Conservation (phyloP, 768 basidiomycete genomes). For the Boletus subparvulus region DNA sequence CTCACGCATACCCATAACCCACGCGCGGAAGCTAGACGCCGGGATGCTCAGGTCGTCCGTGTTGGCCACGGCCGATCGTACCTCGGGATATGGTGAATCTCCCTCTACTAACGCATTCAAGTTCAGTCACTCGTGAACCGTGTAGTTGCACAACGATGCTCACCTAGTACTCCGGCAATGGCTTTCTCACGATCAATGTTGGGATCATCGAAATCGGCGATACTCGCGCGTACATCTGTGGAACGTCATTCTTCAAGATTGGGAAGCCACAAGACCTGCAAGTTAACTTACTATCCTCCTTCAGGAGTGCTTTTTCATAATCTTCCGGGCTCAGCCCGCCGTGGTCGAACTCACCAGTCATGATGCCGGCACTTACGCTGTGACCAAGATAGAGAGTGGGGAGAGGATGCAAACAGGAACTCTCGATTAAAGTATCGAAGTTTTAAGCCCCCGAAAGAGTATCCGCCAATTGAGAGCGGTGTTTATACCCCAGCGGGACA, state of each 20-base stretch:
- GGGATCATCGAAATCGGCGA: constrained; percentile 36
- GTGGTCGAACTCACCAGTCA: not conserved
- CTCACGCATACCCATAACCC: constrained; percentile 46
- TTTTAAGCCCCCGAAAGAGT: not conserved
- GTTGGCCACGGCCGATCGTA: constrained; percentile 73
- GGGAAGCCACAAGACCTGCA: not conserved
- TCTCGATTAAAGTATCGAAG: not conserved
- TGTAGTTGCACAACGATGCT: not conserved
- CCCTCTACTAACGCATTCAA: constrained; percentile 42
- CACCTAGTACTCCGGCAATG: constrained; percentile 20
- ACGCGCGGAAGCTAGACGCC: constrained; percentile 55
- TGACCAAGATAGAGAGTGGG: not conserved
- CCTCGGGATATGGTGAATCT: constrained; percentile 85
- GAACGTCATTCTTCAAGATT: not conserved
- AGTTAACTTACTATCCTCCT: not conserved
- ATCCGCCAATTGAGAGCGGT: no score
- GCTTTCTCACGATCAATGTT: constrained; percentile 32
- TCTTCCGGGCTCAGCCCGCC: not conserved
- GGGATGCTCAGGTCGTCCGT: constrained; percentile 69
- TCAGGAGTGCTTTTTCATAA: not conserved
- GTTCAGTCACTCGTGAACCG: not conserved
- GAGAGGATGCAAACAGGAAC: not conserved
- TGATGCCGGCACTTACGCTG: not conserved
- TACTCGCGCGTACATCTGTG: not conserved
- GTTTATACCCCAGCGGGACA: no score